Conservation (phyloP, 768 basidiomycete species). For the Suillus plorans region DNA sequence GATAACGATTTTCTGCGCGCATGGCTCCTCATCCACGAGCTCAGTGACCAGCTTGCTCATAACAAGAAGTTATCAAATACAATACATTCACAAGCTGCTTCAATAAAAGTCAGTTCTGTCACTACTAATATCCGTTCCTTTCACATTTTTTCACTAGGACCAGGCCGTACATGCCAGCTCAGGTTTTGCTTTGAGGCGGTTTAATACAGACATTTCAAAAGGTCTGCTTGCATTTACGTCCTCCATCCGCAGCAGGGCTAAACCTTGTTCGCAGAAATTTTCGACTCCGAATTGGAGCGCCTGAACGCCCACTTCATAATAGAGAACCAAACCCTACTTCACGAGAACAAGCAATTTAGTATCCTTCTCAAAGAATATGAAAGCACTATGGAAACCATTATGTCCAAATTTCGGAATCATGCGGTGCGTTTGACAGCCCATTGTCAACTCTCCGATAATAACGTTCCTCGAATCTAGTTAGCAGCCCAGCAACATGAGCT, state of each 20-base stretch:
- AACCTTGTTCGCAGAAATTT: slow-evolving; percentile 60
- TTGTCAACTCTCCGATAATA: slow-evolving; percentile 11
- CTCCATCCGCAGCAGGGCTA: slow-evolving; percentile 11
- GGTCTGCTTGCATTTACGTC: slow-evolving; percentile 41
- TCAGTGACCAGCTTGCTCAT: slow-evolving; percentile 77
- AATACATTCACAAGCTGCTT: slow-evolving; percentile 65
- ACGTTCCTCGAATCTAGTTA: slow-evolving; percentile 45
- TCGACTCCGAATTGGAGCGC: slow-evolving; percentile 91
- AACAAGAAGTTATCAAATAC: slow-evolving; percentile 75
- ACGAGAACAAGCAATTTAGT: slow-evolving; percentile 95
- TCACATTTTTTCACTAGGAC: slow-evolving; percentile 43
- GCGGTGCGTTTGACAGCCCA: slow-evolving; percentile 56
- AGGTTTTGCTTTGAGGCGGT: slow-evolving; percentile 78
- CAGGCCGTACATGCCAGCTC: slow-evolving; percentile 71
- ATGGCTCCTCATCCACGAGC: slow-evolving; percentile 79
- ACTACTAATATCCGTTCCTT: slow-evolving; percentile 1
- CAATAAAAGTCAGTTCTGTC: slow-evolving; percentile 63
- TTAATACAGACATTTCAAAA: slow-evolving; percentile 85
- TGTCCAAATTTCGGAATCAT: slow-evolving; percentile 93
- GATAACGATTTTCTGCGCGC: slow-evolving; percentile 68
- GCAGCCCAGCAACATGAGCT: slow-evolving; percentile 92
- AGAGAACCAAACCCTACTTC: slow-evolving; percentile 88
- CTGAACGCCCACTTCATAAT: slow-evolving; percentile 86
- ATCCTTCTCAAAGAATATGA: slow-evolving; percentile 92
- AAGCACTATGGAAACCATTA: slow-evolving; percentile 90